Evolutionary conservation across 371 early-diverging fungal genomes (phyloP).

Genomic region (Rhizopus delemar): DNA sequence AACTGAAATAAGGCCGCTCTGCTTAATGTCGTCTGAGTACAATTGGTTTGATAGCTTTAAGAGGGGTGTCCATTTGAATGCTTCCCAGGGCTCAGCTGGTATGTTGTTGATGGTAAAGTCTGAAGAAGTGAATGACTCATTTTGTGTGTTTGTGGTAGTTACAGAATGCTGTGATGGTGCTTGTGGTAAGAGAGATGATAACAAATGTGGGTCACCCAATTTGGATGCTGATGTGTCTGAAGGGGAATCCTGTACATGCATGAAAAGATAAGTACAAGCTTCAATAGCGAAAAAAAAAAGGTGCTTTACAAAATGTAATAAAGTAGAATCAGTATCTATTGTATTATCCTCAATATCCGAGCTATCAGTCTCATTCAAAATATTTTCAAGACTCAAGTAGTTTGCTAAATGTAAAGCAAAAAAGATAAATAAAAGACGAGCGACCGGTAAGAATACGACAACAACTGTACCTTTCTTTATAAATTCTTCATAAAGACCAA

Average conservation of each 20-base stretch:
- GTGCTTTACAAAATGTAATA: conserved; percentile 40
- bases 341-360: conserved; percentile 38
- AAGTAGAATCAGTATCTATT: conserved; percentile 41
- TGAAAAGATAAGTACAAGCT: background rate
- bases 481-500: conserved; percentile 78
- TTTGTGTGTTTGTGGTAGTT: background rate
- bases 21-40: conserved; percentile 59
- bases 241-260: conserved; percentile 35
- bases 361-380: conserved; percentile 54
- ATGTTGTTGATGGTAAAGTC: conserved; percentile 11
- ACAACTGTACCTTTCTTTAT: conserved; percentile 61
- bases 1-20: conserved; percentile 63
- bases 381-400: conserved; percentile 53
- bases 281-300: background rate
- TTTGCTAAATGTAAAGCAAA: conserved; percentile 32
- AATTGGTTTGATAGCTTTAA: conserved; percentile 67
- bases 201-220: conserved; percentile 20
- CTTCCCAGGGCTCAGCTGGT: conserved; percentile 60
- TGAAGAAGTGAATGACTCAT: conserved; percentile 1
- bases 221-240: conserved; percentile 45
- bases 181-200: conserved; percentile 17
- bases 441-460: too few species aligned
- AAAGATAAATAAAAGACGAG: background rate
- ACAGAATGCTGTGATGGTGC: conserved; percentile 15
- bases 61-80: conserved; percentile 76